phyloP scores from a whole-genome alignment of 2,329 filamentous ascomycete genomes.

The Verticillium dahliae region DNA sequence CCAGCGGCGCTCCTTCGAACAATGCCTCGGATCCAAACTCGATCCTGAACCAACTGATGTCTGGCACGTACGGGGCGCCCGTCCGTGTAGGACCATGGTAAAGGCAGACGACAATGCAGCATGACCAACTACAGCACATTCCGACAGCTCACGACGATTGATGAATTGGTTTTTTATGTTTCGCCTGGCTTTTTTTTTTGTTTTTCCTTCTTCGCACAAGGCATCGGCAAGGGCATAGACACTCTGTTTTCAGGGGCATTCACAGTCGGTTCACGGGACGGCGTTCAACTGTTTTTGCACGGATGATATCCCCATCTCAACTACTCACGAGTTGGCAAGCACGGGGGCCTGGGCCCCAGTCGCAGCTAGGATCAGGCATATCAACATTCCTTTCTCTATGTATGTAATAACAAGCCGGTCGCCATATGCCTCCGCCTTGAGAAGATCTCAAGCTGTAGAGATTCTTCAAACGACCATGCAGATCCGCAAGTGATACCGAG shows the following conservation, averaged over 20 bases:
- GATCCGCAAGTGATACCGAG: not conserved
- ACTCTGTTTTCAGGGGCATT: slow-evolving; percentile 10
- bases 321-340: slow-evolving; percentile 1
- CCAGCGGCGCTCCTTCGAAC: slow-evolving; percentile 11
- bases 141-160: slow-evolving; percentile 12
- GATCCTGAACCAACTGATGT: slow-evolving; percentile 56
- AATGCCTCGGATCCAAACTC: slow-evolving; percentile 41
- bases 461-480: not conserved
- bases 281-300: slow-evolving; percentile 1
- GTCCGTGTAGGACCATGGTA: slow-evolving; percentile 60
- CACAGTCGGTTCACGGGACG: slow-evolving; percentile 1
- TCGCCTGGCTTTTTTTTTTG: not conserved
- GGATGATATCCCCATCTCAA: slow-evolving; percentile 11
- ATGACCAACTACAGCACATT: not conserved
- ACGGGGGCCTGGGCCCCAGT: not conserved
- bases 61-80: slow-evolving; percentile 51
- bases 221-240: slow-evolving; percentile 14
- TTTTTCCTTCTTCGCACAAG: slow-evolving; percentile 8
- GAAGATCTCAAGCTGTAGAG: not conserved
- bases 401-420: not conserved
- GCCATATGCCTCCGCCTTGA: not conserved
- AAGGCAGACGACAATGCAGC: slow-evolving; percentile 4
- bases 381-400: not conserved
- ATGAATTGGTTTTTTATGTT: slow-evolving; percentile 5
- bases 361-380: not conserved